phyloP scores from a whole-genome alignment of 306 rosid species.

The Morella rubra region DNA sequence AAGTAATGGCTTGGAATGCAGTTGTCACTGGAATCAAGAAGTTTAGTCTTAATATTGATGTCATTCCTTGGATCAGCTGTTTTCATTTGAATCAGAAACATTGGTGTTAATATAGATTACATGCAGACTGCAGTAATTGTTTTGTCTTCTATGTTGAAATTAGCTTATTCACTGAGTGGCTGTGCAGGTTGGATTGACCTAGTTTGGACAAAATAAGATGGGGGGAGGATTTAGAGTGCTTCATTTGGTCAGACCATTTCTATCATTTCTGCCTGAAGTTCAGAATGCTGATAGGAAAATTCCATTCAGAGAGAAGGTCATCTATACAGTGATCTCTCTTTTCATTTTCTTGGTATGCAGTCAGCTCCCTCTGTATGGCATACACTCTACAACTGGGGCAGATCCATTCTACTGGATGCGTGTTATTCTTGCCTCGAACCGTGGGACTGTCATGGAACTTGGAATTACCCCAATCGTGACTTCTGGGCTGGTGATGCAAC shows the following conservation, averaged over 20 bases:
- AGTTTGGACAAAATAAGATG: constrained; percentile 46
- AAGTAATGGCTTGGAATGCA: not conserved
- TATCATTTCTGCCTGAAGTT: constrained; percentile 86
- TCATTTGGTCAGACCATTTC: constrained; percentile 90
- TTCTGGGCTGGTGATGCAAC: constrained; percentile 91
- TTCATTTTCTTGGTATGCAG: constrained; percentile 91
- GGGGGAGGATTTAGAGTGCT: constrained; percentile 98
- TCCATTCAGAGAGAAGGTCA: constrained; percentile 93
- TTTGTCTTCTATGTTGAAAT: not conserved
- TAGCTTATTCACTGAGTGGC: not conserved
- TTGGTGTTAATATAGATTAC: too few relatives aligned
- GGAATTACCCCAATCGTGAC: constrained; percentile 95
- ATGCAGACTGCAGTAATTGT: not conserved
- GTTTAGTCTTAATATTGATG: not conserved
- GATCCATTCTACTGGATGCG: constrained; percentile 99
- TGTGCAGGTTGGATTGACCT: constrained; percentile 42
- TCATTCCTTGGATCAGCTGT: too few relatives aligned
- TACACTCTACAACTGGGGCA: constrained; percentile 91
- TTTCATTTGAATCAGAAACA: too few relatives aligned
- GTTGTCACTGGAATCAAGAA: not conserved
- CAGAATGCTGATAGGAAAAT: constrained; percentile 87
- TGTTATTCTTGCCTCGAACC: constrained; percentile 86
- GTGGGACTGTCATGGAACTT: constrained; percentile 97
- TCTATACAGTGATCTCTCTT: constrained; percentile 82
- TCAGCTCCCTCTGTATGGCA: constrained; percentile 93